A percentile compares a stretch with the other conserved stretches of the same genome.
These are phyloP conservation scores for Lathyrus aphaca DNA, from an alignment of 306 rosid species.

Conservation along the genomic window DNA sequence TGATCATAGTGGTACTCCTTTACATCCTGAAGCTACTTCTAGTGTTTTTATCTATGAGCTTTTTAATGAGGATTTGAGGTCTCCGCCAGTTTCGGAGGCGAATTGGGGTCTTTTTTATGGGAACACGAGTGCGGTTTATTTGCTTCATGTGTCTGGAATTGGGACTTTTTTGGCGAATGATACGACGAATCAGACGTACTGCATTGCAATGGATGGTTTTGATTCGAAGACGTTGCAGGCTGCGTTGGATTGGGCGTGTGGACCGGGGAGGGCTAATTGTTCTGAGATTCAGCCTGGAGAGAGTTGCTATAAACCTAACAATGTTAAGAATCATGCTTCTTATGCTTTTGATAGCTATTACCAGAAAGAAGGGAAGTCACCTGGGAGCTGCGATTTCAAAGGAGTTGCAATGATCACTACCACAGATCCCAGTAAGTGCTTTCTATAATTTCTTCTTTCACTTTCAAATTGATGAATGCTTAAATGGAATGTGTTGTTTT, in stretches of 20 bases:
- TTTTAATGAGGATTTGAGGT: slow-evolving; percentile 81
- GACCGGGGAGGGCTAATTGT: slow-evolving; percentile 86
- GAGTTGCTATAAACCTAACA: slow-evolving; percentile 78
- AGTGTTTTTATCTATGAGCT: slow-evolving; percentile 78
- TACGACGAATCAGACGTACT: slow-evolving; percentile 81
- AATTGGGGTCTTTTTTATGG: slow-evolving; percentile 92
- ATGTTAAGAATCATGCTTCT: slow-evolving; percentile 83
- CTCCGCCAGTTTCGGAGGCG: slow-evolving; percentile 82
- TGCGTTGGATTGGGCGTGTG: slow-evolving; percentile 97
- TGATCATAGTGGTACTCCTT: slow-evolving; percentile 79
- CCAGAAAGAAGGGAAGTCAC: slow-evolving; percentile 71
- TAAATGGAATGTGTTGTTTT: background rate
- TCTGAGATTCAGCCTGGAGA: slow-evolving; percentile 90
- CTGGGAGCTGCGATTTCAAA: slow-evolving; percentile 91
- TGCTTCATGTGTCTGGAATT: slow-evolving; percentile 90
- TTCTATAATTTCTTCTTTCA: too few relatives aligned
- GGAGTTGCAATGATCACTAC: slow-evolving; percentile 95
- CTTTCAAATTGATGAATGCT: too few relatives aligned
- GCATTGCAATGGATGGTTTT: slow-evolving; percentile 85
- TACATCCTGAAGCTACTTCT: slow-evolving; percentile 78
- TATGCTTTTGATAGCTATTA: slow-evolving; percentile 95
- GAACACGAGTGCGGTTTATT: slow-evolving; percentile 66
- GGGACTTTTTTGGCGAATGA: slow-evolving; percentile 91
- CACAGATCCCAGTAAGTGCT: slow-evolving; percentile 84
- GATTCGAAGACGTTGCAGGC: slow-evolving; percentile 84